Evolutionary conservation across 202 grass and related monocot genomes (phyloP).

Genomic region (Saccharum hybrid): DNA sequence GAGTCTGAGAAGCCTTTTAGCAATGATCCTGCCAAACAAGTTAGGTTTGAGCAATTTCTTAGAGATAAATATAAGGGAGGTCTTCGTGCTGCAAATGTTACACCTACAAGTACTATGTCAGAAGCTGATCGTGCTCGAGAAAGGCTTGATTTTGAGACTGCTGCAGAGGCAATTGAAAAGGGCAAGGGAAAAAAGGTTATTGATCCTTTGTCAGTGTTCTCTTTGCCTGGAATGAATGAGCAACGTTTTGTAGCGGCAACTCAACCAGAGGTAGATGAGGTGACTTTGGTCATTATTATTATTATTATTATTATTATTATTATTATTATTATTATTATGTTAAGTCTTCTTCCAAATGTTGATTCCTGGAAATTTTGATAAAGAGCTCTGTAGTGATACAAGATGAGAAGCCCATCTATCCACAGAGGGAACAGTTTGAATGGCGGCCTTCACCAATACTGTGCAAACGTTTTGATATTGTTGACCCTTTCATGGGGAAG

Average conservation of each 20-base stretch:
- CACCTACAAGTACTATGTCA: constrained; percentile 58
- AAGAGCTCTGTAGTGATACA: constrained; percentile 46
- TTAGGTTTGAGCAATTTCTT: constrained; percentile 90
- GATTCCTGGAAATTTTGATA: constrained; percentile 39
- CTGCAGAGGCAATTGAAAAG: constrained; percentile 87
- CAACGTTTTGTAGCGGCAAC: constrained; percentile 75
- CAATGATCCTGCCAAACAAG: constrained; percentile 82
- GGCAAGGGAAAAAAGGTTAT: constrained; percentile 51
- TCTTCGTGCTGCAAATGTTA: constrained; percentile 61
- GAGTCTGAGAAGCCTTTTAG: constrained; percentile 79
- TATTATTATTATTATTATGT: no score
- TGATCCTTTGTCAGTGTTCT: constrained; percentile 51
- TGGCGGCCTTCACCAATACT: constrained; percentile 86
- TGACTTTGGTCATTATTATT: constrained; percentile 20
- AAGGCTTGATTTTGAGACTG: constrained; percentile 93
- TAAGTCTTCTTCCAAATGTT: constrained; percentile 41
- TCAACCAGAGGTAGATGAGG: constrained; percentile 59
- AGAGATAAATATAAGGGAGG: constrained; percentile 89
- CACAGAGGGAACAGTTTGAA: constrained; percentile 75
- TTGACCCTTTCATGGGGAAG: constrained; percentile 98
- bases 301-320: not conserved
- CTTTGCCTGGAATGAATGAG: constrained; percentile 58
- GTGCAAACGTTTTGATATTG: constrained; percentile 95
- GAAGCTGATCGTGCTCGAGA: constrained; percentile 83
- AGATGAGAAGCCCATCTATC: constrained; percentile 64